phyloP scores from a whole-genome alignment of 805 yeast species.

The Lachancea meyersii region DNA sequence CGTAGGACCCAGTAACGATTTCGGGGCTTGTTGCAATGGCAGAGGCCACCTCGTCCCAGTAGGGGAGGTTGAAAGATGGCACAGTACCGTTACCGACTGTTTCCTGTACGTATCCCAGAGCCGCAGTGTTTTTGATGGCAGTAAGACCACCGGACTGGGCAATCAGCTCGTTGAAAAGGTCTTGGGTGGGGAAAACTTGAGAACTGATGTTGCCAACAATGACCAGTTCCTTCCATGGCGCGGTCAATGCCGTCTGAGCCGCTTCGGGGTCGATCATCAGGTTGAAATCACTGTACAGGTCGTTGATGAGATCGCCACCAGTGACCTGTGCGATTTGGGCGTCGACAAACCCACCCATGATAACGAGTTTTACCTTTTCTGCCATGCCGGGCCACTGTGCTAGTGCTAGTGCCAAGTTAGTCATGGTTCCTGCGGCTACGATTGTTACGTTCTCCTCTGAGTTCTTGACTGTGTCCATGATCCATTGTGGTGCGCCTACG shows the following conservation, averaged over 20 bases:
- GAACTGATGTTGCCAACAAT: constrained; percentile 41
- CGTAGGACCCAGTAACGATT: constrained; percentile 17
- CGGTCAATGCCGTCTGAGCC: constrained; percentile 39
- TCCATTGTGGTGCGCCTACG: constrained; percentile 36
- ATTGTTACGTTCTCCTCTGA: constrained; percentile 34
- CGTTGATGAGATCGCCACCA: constrained; percentile 31
- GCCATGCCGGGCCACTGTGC: constrained; percentile 36
- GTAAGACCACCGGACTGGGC: constrained; percentile 34
- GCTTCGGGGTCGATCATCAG: constrained; percentile 42
- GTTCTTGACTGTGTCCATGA: constrained; percentile 37
- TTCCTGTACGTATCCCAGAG: constrained; percentile 27
- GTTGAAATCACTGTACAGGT: constrained; percentile 40
- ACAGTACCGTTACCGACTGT: constrained; percentile 36
- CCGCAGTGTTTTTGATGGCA: constrained; percentile 26
- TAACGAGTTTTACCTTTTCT: constrained; percentile 36
- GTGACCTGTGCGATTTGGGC: constrained; percentile 35
- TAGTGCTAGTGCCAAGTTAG: constrained; percentile 42
- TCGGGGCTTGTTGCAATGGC: constrained; percentile 37
- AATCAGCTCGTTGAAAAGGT: constrained; percentile 32
- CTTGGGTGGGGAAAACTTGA: constrained; percentile 37
- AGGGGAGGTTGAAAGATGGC: constrained; percentile 32
- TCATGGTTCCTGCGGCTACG: constrained; percentile 39
- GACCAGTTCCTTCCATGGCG: constrained; percentile 35
- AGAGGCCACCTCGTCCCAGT: constrained; percentile 40
- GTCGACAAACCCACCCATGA: constrained; percentile 43